Base-by-base conservation (phyloP, 1,139 yeast genomes). In the Scheffersomyces segobiensis region DNA sequence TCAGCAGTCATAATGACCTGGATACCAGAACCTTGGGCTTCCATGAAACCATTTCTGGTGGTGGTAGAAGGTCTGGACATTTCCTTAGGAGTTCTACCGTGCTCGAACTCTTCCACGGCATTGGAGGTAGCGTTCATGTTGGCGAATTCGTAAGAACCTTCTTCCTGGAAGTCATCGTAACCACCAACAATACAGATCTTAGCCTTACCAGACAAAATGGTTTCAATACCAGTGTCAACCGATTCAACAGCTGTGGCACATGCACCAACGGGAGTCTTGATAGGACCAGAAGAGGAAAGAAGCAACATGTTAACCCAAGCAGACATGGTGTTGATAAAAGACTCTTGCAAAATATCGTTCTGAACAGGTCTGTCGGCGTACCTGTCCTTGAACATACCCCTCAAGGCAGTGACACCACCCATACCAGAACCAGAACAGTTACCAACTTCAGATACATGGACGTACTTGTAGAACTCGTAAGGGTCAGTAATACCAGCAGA, bases 381-480 rank as follows among this genome's bases (percentile, higher is more conserved):
- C 81, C 99, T 88, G 74, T 93, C 97, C 79, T 86, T 93, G 83
- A 93, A 95, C 98, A 95, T 95, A 68, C 98, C 98, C 78, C 96
- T 91, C 73, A 95, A 81, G 58, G 99, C 99, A 68, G 89, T 77
- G 66, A 93, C 96, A 88, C 99, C 99, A 79, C 99, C 99, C 97
- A 95, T 93, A 87, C 99, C 99, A 59, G 98, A 93, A 82, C 99
- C 99, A 56, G 97, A 90, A 84, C 98, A 93, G 86, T 95, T 95
- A 82, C 99, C 99, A 67, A 95, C 93, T 79, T 95, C 98, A 55
- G 98, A 93, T 62, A 95, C 96, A 76, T 95, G 99, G 58, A 96
- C 97, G 73, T 95, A 96, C 80, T 95, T 89, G 85, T 95, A 95
- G 84, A 96, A 92, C 82, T 95, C 99, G 75, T 92, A 95, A 63